These are phyloP conservation scores for Eucalyptus sp. DNA, from an alignment of 345 rosid genomes.

Conservation along the genomic window DNA sequence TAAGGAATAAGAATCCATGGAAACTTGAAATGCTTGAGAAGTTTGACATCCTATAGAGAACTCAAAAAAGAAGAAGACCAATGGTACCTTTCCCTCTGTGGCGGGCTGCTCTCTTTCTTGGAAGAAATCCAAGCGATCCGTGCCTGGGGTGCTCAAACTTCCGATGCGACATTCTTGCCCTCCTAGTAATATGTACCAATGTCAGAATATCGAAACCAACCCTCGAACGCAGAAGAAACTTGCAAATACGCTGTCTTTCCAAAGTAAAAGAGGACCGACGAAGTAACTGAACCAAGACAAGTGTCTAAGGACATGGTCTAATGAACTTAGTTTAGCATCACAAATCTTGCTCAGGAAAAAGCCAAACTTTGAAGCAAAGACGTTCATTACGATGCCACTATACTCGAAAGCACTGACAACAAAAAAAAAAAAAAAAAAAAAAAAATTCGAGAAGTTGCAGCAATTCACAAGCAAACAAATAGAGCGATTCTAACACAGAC, in stretches of 20 bases:
- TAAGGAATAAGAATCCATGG: neutral
- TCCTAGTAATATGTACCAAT: neutral
- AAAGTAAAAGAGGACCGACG: neutral
- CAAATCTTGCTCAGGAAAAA: neutral
- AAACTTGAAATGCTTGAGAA: neutral
- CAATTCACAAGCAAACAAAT: neutral
- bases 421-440: neutral
- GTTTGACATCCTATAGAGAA: neutral
- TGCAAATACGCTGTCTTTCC: neutral
- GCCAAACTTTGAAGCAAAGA: neutral
- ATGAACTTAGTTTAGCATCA: neutral
- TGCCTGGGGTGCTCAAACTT: slow-evolving; percentile 23
- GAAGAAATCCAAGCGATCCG: slow-evolving; percentile 30
- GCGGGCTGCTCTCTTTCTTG: neutral
- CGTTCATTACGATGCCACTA: neutral
- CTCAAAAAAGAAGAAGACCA: neutral
- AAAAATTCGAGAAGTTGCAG: neutral
- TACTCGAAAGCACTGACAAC: neutral
- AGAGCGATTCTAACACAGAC: neutral
- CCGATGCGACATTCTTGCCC: neutral
- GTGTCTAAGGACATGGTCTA: neutral
- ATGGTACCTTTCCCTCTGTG: neutral
- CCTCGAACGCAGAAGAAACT: neutral
- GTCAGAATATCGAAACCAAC: neutral
- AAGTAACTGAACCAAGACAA: neutral